phyloP scores from a whole-genome alignment of 192 early-diverging fungal species.

The Chytriomyces hyalinus region DNA sequence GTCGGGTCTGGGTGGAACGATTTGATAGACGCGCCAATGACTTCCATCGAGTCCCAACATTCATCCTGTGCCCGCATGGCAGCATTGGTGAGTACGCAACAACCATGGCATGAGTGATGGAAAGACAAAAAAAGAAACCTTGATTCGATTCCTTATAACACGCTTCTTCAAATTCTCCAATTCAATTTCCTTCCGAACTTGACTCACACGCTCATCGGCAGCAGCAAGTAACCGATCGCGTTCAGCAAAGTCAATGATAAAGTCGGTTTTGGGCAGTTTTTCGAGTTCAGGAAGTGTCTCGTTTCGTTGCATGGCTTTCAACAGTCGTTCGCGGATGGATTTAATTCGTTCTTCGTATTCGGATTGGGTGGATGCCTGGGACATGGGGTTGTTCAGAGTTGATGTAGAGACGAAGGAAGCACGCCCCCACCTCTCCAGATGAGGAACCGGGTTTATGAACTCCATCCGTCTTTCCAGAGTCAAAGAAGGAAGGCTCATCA shows the following conservation, averaged over 20 bases:
- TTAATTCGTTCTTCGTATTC: conserved; percentile 35
- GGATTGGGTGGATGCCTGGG: not conserved
- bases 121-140: conserved; percentile 36
- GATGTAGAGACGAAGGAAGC: not conserved
- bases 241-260: conserved; percentile 61
- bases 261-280: conserved; percentile 50
- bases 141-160: conserved; percentile 57
- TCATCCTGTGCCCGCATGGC: conserved; percentile 33
- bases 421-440: not conserved
- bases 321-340: conserved; percentile 46
- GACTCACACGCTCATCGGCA: conserved; percentile 41
- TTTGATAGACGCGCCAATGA: conserved; percentile 54
- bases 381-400: not conserved
- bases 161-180: conserved; percentile 55
- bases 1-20: conserved; percentile 52
- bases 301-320: conserved; percentile 52
- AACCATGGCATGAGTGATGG: conserved; percentile 20
- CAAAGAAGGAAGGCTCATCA: conserved; percentile 16
- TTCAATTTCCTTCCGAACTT: conserved; percentile 49
- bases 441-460: conserved; percentile 14
- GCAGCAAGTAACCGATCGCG: conserved; percentile 48
- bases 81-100: not conserved
- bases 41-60: conserved; percentile 64
- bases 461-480: conserved; percentile 17
- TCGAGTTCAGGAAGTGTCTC: conserved; percentile 52